Evolutionary conservation across 176 grass and related monocot genomes (phyloP).

Genomic region (Zizania latifolia): DNA sequence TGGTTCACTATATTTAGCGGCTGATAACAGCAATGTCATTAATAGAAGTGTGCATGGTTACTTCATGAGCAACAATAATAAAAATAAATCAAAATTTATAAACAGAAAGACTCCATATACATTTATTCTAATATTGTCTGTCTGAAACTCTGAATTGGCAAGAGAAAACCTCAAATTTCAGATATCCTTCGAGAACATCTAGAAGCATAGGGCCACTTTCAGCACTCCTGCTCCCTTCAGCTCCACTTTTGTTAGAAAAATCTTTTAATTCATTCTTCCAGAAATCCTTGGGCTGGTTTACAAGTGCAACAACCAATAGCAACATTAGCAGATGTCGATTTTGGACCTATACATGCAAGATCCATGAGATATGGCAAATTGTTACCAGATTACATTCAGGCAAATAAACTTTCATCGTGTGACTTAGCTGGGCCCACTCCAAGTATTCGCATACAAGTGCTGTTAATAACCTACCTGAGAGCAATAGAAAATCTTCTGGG

Average conservation of each 20-base stretch:
- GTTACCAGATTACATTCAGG: slow-evolving; percentile 94
- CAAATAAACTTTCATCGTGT: slow-evolving; percentile 91
- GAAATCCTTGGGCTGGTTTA: slow-evolving; percentile 72
- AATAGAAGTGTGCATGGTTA: too few relatives aligned
- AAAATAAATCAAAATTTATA: not conserved
- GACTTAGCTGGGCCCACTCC: slow-evolving; percentile 90
- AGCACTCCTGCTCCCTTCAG: slow-evolving; percentile 57
- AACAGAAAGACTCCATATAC: too few relatives aligned
- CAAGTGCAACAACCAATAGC: slow-evolving; percentile 9
- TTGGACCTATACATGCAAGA: not conserved
- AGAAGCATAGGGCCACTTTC: slow-evolving; percentile 85
- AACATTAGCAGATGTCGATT: slow-evolving; percentile 13
- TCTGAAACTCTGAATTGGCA: not conserved
- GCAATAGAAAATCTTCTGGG: slow-evolving; percentile 4
- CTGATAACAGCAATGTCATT: too few relatives aligned
- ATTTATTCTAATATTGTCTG: too few relatives aligned
- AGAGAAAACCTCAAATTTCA: slow-evolving; percentile 91
- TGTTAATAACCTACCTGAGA: slow-evolving; percentile 82
- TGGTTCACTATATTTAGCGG: too few relatives aligned
- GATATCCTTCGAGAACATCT: slow-evolving; percentile 91
- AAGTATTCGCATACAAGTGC: slow-evolving; percentile 84
- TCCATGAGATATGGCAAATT: slow-evolving; percentile 8
- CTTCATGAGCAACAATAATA: too few relatives aligned
- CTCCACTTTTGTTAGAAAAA: slow-evolving; percentile 63
- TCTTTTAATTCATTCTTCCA: slow-evolving; percentile 86